Conservation (phyloP, 2,329 filamentous ascomycete genomes). For the Polytolypa hystricis region DNA sequence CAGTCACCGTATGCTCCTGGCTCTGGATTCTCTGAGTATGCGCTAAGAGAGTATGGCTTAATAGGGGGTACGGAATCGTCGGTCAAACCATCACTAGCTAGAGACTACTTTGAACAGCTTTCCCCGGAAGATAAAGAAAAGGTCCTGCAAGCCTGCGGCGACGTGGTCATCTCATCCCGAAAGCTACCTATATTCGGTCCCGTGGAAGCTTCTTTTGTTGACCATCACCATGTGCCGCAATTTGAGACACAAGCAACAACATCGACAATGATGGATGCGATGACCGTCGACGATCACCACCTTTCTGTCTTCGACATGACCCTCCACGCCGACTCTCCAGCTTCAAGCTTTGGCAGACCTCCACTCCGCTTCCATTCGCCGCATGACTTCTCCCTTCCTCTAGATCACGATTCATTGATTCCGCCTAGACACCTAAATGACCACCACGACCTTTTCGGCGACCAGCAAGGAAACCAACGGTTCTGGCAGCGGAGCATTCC, state of each 20-base stretch:
- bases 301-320: constrained; percentile 35
- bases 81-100: constrained; percentile 30
- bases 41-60: constrained; percentile 28
- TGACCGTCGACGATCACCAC: constrained; percentile 14
- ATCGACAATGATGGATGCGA: constrained; percentile 5
- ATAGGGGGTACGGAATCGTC: constrained; percentile 23
- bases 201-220: constrained; percentile 20
- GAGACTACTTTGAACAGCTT: constrained; percentile 31
- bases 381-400: constrained; percentile 29
- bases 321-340: constrained; percentile 32
- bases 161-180: constrained; percentile 25
- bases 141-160: constrained; percentile 32
- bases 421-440: constrained; percentile 25
- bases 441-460: constrained; percentile 34
- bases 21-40: constrained; percentile 32
- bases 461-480: constrained; percentile 34
- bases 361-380: constrained; percentile 33
- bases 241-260: constrained; percentile 24
- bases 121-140: constrained; percentile 31
- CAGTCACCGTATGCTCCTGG: constrained; percentile 34
- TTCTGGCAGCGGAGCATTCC: constrained; percentile 33
- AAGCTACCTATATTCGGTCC: constrained; percentile 4
- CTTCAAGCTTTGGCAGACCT: constrained; percentile 32
- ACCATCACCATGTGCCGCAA: constrained; percentile 6
- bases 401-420: constrained; percentile 18